Evolutionary conservation across 352 stramenopile species (phyloP), one percentile per base, ranked within the genome.

Genomic region (Phytophthora sansomeana): DNA sequence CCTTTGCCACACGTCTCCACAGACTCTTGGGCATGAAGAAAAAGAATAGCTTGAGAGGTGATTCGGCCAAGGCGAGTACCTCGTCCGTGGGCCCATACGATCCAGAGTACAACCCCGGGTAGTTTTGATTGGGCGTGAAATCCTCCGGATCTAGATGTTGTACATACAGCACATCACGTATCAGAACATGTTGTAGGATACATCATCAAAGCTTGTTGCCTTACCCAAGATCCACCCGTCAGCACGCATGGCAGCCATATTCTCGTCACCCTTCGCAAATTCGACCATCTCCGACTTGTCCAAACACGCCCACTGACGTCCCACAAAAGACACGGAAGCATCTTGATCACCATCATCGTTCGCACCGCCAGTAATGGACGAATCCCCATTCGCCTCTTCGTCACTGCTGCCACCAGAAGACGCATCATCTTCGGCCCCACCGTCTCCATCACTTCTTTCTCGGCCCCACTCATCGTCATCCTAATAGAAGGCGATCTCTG

Each of bases 1-100:
- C 32, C 2, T 17, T 11, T 1, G 59, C 35, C 9, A 61, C 28
- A 0, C 51, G 6, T 8, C 5, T 39, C 41, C 42, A 67, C 11
- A 41, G 6, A 4, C 4, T 14, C 24, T 52, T 51, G 8, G 57
- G 36, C 60, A 68, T 55, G 26, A 68, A 62, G 9, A 38, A 68
- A 0, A 62, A 10, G 1, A 62, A 58, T n/a, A 57, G 16, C 17
- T 60, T 49, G 14, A 60, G 17, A 9, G 42, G 49, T 2, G 58
- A 60, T 0, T 60, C 58, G 1, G 58, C 36, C 32, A 60, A 30
- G 3, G 9, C 13, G 0, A 55, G 1, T 2, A 67, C 48, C n/a
- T 54, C 49, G 9, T 39, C 38, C 6, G 26, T 52, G 13, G 41
- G 26, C 7, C 52, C 52, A 42, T 19, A 51, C 7, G 8, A 13